Base-by-base conservation (phyloP, 306 rosid species). In the Cyamopsis tetragonoloba region DNA sequence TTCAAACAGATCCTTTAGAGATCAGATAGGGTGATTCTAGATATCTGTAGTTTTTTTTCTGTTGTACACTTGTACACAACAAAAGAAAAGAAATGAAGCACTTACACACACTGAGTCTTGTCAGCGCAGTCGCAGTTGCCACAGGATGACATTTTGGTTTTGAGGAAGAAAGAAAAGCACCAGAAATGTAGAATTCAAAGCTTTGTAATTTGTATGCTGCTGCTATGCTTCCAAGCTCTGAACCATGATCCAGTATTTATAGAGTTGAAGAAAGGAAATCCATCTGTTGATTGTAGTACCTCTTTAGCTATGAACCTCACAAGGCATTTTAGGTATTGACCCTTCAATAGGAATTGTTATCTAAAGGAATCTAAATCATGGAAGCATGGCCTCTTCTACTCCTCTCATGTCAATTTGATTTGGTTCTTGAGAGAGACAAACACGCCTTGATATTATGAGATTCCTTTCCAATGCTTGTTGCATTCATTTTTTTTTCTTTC, bases 111-210 rank as follows among this genome's bases (percentile, higher is more conserved):
- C 74, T 80, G 73, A 75, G 35, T 62, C 63, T 47, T 31, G 89
- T 87, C 97, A 75, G 85, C 8, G 38, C 97, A 90, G 90, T 66
- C 63, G 47, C 95, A 90, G 92, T 14, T 62, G 75, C 51, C 64
- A 32, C 95, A 82, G 75, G 10, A 55, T 7, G 95, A 82, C 97
- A 90, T 90, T 55, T 50, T 80, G 80, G 53, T 58, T 48, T 39
- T 58, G 58, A 51, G 64, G 68, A 27, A 3, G 41, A 59, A 54
- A 68, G 72, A 20, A 43, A 47, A 19, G 34, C 30, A 43, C 22
- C 12, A 34, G 75, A 22, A 24, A 61, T 63, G 43, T 73, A 37
- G 61, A 65, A 43, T 14, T 62, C 67, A 50, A 49, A 42, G 72
- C 30, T 70, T 53, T 24, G 79, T 60, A 73, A 23, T 70, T 53